Evolutionary conservation across 73 alveolate species (phyloP).

Genomic region (Diophrys sp.): DNA sequence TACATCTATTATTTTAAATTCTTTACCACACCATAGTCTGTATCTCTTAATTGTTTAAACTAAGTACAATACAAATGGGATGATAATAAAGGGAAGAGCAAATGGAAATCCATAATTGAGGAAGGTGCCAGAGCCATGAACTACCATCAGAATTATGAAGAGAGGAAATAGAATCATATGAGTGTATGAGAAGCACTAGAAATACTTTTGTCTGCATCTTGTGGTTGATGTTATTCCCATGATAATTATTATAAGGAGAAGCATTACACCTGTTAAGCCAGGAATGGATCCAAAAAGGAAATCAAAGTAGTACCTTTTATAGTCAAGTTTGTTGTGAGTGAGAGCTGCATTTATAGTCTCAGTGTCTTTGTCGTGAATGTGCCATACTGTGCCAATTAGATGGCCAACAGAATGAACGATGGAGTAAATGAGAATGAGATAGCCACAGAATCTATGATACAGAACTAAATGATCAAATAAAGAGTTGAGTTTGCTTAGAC

Average conservation of each 20-base stretch:
- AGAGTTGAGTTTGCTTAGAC: not conserved
- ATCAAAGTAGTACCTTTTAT: slow-evolving; percentile 4
- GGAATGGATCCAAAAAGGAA: slow-evolving; percentile 20
- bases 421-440: slow-evolving; percentile 15
- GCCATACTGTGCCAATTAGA: slow-evolving; percentile 8
- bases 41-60: not conserved
- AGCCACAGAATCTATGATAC: slow-evolving; percentile 28
- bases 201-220: not conserved
- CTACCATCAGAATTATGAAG: slow-evolving; percentile 7
- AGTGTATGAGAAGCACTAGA: slow-evolving; percentile 14
- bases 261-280: slow-evolving; percentile 21
- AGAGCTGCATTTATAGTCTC: not conserved
- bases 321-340: slow-evolving; percentile 11
- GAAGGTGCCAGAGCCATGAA: slow-evolving; percentile 35
- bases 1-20: not conserved
- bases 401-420: slow-evolving; percentile 31
- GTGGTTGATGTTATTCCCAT: slow-evolving; percentile 22
- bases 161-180: slow-evolving; percentile 21
- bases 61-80: not conserved
- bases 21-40: not conserved
- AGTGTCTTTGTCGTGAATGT: not conserved
- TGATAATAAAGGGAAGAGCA: slow-evolving; percentile 9
- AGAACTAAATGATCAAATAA: slow-evolving; percentile 13
- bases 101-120: slow-evolving; percentile 33
- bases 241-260: slow-evolving; percentile 8